phyloP scores from a whole-genome alignment of 495 filamentous ascomycete species.

The Glutinoglossum americanum region DNA sequence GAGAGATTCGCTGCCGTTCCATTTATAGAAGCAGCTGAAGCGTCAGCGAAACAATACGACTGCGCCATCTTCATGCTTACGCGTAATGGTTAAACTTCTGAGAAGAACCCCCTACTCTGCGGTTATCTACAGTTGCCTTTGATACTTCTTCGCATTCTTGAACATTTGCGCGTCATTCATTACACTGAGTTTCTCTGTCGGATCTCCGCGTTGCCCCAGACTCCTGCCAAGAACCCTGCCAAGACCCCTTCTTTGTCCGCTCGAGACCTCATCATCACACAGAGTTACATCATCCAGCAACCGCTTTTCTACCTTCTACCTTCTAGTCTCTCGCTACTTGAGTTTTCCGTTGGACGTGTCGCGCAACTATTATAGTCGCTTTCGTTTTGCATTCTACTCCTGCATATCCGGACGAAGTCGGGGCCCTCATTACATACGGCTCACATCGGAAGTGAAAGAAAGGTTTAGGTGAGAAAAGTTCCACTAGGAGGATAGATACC shows the following conservation, averaged over 20 bases:
- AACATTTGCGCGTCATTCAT: not conserved
- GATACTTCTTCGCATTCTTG: not conserved
- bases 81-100: not conserved
- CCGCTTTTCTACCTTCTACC: not conserved
- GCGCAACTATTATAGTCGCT: not conserved
- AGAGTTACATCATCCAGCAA: not conserved
- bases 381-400: not conserved
- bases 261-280: not conserved
- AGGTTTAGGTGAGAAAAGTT: too few relatives aligned
- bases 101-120: not conserved
- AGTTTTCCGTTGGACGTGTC: not conserved
- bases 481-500: too few relatives aligned
- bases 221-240: slow-evolving; percentile 56
- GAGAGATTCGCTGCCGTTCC: too few relatives aligned
- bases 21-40: not conserved
- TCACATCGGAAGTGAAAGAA: not conserved
- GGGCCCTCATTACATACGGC: too few relatives aligned
- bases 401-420: too few relatives aligned
- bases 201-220: slow-evolving; percentile 46
- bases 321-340: not conserved
- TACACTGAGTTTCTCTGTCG: slow-evolving; percentile 27
- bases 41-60: not conserved
- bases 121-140: not conserved
- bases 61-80: not conserved
- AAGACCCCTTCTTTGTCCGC: slow-evolving; percentile 23